A percentile compares a stretch with the other conserved stretches of the same genome.
Evolutionary conservation across 495 filamentous ascomycete species (phyloP).

Genomic region (Penicillium manginii): DNA sequence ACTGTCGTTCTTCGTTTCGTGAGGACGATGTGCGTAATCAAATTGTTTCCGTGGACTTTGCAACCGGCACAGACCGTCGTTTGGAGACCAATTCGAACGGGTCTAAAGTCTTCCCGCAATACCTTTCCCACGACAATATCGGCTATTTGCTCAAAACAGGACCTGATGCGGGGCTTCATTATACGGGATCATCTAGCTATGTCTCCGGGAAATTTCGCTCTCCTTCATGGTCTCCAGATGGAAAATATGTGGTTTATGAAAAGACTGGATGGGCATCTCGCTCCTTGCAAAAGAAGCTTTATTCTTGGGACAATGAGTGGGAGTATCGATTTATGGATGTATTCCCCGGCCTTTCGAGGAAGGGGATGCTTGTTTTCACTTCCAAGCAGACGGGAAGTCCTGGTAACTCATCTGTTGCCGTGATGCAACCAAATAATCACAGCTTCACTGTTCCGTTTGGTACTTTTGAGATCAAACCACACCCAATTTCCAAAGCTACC

Average conservation of each 20-base stretch:
- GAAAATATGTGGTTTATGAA: conserved; percentile 13
- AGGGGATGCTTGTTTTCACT: conserved; percentile 3
- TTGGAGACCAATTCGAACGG: conserved; percentile 5
- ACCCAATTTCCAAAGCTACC: background rate
- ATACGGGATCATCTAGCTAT: conserved; percentile 8
- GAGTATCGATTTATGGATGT: conserved; percentile 21
- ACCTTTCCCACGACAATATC: conserved; percentile 11
- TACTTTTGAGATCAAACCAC: conserved; percentile 4
- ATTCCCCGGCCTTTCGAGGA: conserved; percentile 9
- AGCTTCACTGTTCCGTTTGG: conserved; percentile 1
- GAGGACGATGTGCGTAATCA: conserved; percentile 3
- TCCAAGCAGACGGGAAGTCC: conserved; percentile 9
- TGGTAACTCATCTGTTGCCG: conserved; percentile 4
- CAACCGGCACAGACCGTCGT: conserved; percentile 12
- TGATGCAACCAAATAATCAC: conserved; percentile 8
- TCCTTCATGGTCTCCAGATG: conserved; percentile 19
- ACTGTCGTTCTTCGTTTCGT: background rate
- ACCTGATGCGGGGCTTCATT: conserved; percentile 11
- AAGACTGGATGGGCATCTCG: conserved; percentile 5
- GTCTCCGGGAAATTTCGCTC: conserved; percentile 7
- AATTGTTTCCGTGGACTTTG: conserved; percentile 16
- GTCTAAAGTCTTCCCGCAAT: conserved; percentile 8
- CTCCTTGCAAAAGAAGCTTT: conserved; percentile 12
- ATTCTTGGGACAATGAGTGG: conserved; percentile 18
- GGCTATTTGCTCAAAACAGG: conserved; percentile 18